Evolutionary conservation across 192 early-diverging fungal genomes (phyloP).

Genomic region (Coemansia asiatica): DNA sequence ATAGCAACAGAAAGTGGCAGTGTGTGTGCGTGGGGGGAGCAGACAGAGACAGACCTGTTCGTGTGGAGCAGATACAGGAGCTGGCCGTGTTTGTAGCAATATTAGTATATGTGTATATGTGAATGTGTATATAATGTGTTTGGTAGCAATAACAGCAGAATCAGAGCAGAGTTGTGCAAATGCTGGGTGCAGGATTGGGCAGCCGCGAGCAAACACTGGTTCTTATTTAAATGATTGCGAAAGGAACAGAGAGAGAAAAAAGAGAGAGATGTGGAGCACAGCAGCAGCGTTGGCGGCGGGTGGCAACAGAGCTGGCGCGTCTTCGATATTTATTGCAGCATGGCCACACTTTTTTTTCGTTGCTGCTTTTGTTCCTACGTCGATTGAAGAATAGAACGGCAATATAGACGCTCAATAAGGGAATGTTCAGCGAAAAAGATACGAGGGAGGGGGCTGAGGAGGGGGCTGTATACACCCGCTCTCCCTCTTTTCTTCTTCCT

Average conservation of each 20-base stretch:
- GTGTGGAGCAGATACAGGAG: conserved; percentile 4
- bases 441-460: conserved; percentile 11
- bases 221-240: not conserved
- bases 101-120: too few relatives aligned
- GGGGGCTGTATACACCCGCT: conserved; percentile 16
- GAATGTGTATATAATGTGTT: too few relatives aligned
- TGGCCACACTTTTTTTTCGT: conserved; percentile 41
- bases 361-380: conserved; percentile 34
- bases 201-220: not conserved
- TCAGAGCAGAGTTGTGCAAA: not conserved
- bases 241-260: not conserved
- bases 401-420: conserved; percentile 9
- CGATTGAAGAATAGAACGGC: conserved; percentile 24
- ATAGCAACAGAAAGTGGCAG: not conserved
- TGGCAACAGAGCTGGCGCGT: conserved; percentile 8
- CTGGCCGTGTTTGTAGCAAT: not conserved
- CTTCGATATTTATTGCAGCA: conserved; percentile 48
- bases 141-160: not conserved
- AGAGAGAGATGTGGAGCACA: not conserved
- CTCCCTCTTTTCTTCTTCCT: not conserved
- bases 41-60: not conserved
- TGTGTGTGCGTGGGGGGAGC: not conserved
- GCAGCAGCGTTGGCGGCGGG: conserved; percentile 10
- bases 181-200: not conserved
- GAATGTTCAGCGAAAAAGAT: conserved; percentile 5